Base-by-base conservation (phyloP, 164 flowering plant species). In the Litsea cubeba region DNA sequence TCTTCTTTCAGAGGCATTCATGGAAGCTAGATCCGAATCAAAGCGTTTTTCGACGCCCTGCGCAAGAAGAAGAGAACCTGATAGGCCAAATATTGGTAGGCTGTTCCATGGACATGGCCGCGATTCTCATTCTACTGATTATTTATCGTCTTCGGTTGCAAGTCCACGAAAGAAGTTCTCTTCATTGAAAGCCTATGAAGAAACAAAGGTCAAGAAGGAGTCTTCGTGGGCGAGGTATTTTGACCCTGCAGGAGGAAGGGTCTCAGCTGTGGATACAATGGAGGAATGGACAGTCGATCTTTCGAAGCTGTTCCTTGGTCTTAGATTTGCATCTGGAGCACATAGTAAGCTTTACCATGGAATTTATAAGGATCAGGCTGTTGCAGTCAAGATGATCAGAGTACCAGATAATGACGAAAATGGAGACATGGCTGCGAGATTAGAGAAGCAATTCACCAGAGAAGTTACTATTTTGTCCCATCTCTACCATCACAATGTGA, bases 281-380 rank as follows among this genome's bases (percentile, higher is more conserved):
- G 95, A 92, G 73, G 93, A 89, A 65, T 84, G 84, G 81, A 78
- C 70, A 68, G 85, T 88, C 35, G 98, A 94, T 79, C 84, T 92
- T 50, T 91, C 97, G 0, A 82, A 88, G 85, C 79, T 94, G 65
- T 87, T 84, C 51, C 77, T 91, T 72, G 98, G 97, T 49, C 82
- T 67, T 70, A 88, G 80, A 57, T 92, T 94, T 82, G 97, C 97
- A 54, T 85, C 83, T 72, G 98, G 98, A 32, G 93, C 97, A 7
- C 88, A 94, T 77, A 92, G 98, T 75, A 77, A 86, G 73, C 91
- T 94, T 77, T 92, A 94, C 79, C 97, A 87, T 79, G 98, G 97
- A 3, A 78, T 84, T 10, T 94, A 94, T 62, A 85, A 89, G 62
- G 95, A 88, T 69, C 82, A 85, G 73, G 79, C 92, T 74, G 97